Evolutionary conservation across 441 rosid species (phyloP).

Genomic region (Euphorbia corollata): DNA sequence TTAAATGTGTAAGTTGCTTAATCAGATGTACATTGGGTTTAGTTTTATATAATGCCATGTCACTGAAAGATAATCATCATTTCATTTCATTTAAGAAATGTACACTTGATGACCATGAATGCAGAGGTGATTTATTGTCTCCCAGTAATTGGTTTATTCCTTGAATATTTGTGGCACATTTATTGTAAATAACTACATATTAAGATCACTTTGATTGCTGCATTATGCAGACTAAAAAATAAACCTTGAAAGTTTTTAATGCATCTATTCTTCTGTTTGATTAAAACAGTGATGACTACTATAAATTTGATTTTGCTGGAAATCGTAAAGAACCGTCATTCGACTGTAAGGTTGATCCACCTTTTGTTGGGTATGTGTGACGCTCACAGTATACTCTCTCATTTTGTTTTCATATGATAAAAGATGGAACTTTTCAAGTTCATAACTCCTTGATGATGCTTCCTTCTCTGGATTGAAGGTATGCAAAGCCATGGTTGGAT

Average conservation of each 20-base stretch:
- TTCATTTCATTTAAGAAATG: not conserved
- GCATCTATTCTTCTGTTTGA: conserved; percentile 1
- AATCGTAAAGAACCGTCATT: conserved; percentile 35
- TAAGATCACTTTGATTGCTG: not conserved
- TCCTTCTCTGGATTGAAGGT: conserved; percentile 42
- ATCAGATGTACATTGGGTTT: not conserved
- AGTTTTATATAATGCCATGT: conserved; percentile 7
- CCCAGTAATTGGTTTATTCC: not conserved
- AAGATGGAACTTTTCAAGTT: not conserved
- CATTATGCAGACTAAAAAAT: not conserved
- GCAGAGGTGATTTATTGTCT: not conserved
- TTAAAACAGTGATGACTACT: conserved; percentile 32
- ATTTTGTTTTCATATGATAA: conserved; percentile 6
- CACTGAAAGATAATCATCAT: not conserved
- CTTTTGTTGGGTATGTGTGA: conserved; percentile 60
- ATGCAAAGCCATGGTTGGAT: conserved; percentile 75
- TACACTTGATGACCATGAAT: not conserved
- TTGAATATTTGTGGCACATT: not conserved
- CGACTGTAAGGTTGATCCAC: conserved; percentile 75
- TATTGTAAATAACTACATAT: not conserved
- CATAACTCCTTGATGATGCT: conserved; percentile 15
- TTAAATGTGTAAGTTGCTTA: not conserved
- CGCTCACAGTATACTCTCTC: conserved; percentile 11
- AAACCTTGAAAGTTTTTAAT: not conserved
- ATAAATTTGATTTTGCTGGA: conserved; percentile 31